phyloP scores from a whole-genome alignment of 768 basidiomycete genomes.

The Lentinula detonsa region DNA sequence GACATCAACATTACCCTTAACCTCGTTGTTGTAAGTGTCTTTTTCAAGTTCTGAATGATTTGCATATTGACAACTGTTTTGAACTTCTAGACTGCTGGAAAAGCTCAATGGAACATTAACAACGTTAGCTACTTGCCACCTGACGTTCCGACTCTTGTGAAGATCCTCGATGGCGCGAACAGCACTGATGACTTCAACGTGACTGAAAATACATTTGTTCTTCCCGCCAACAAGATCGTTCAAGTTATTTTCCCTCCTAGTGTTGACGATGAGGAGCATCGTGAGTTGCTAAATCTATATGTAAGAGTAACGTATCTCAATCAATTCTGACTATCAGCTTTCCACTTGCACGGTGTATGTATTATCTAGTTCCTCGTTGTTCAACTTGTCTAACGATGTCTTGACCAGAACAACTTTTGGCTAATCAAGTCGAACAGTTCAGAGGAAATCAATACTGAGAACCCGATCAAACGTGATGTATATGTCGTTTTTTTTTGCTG shows the following conservation, averaged over 20 bases:
- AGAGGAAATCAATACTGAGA: slow-evolving; percentile 28
- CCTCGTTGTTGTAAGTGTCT: slow-evolving; percentile 15
- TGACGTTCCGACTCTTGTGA: slow-evolving; percentile 16
- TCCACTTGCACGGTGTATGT: slow-evolving; percentile 23
- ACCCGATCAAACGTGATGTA: slow-evolving; percentile 38
- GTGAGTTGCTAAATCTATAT: neutral
- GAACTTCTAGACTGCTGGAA: slow-evolving; percentile 11
- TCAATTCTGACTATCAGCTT: slow-evolving; percentile 7
- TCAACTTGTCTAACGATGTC: no score
- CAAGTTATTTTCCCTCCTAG: slow-evolving; percentile 31
- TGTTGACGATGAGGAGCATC: slow-evolving; percentile 22
- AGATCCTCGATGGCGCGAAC: slow-evolving; percentile 29
- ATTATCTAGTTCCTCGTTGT: no score
- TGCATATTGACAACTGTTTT: neutral
- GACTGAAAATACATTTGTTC: slow-evolving; percentile 30
- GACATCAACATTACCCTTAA: slow-evolving; percentile 19
- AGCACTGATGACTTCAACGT: slow-evolving; percentile 21
- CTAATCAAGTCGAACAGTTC: slow-evolving; percentile 31
- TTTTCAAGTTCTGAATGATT: neutral
- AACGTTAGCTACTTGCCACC: slow-evolving; percentile 22
- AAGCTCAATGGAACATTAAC: slow-evolving; percentile 26
- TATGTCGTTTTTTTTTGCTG: neutral
- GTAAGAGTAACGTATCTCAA: no score
- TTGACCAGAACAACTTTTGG: slow-evolving; percentile 27
- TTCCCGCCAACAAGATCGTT: slow-evolving; percentile 30